Conservation (phyloP, 164 flowering plant genomes). For the Nymphaea thermarum region DNA sequence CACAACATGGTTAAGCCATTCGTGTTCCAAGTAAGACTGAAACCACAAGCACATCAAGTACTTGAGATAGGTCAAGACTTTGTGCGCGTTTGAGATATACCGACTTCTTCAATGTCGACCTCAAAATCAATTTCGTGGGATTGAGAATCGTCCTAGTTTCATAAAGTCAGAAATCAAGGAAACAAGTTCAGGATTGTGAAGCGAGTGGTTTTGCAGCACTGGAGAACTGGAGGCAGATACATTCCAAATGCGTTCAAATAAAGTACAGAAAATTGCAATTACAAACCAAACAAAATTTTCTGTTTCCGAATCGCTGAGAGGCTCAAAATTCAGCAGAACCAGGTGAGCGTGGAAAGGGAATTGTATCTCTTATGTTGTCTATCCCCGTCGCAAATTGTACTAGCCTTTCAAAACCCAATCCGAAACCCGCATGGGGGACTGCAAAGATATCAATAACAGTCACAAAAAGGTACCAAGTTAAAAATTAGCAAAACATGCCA, state of each 20-base stretch:
- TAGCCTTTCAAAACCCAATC: constrained; percentile 92
- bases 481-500: not conserved
- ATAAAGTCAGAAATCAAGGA: not conserved
- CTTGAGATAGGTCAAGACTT: too few species aligned
- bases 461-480: not conserved
- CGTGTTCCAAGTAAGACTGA: too few species aligned
- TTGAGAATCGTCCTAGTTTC: not conserved
- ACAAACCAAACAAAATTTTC: not conserved
- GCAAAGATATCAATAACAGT: constrained; percentile 4
- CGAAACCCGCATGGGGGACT: constrained; percentile 99
- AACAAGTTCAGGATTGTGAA: not conserved
- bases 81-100: too few species aligned
- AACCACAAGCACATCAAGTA: too few species aligned
- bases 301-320: not conserved
- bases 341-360: constrained; percentile 86
- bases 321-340: constrained; percentile 89
- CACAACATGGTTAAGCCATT: too few species aligned
- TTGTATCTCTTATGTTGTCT: constrained; percentile 85
- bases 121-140: not conserved
- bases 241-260: not conserved
- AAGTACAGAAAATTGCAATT: not conserved
- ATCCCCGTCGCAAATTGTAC: constrained; percentile 94
- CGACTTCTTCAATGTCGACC: not conserved
- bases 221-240: not conserved
- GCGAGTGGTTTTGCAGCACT: not conserved